Conservation (phyloP, 805 yeast genomes). For the Zygosaccharomyces rouxii region DNA sequence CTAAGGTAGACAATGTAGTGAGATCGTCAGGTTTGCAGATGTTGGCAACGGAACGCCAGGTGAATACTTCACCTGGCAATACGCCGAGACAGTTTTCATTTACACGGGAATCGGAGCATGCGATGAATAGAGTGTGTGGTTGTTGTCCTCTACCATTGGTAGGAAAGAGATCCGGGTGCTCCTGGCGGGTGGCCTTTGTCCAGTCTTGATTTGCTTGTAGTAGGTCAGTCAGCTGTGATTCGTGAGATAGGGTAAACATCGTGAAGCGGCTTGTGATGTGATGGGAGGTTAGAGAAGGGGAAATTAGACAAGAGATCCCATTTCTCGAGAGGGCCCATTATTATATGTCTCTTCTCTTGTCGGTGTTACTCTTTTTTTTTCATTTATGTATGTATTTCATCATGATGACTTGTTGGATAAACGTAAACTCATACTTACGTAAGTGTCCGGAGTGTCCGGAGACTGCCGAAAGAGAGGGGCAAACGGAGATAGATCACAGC, state of each 20-base stretch:
- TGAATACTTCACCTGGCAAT: conserved; percentile 89
- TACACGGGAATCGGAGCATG: conserved; percentile 89
- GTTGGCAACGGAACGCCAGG: conserved; percentile 85
- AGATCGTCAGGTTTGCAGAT: conserved; percentile 63
- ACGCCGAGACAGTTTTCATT: conserved; percentile 72
- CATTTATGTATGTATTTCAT: neutral
- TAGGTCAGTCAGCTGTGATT: conserved; percentile 36
- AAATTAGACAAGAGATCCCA: neutral
- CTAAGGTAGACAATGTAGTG: conserved; percentile 71
- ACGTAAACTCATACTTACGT: neutral
- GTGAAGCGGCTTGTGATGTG: conserved; percentile 2
- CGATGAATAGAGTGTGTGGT: conserved; percentile 94
- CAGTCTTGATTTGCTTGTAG: conserved; percentile 41
- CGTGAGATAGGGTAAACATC: conserved; percentile 26
- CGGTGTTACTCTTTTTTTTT: neutral
- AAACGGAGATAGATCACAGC: no score
- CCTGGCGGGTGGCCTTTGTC: conserved; percentile 42
- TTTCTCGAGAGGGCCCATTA: neutral
- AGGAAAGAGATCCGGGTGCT: conserved; percentile 57
- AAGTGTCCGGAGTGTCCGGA: no score
- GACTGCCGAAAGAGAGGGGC: no score
- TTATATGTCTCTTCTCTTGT: no score
- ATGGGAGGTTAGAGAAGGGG: neutral
- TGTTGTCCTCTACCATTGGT: conserved; percentile 73
- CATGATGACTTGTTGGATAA: neutral